Evolutionary conservation across 306 rosid genomes (phyloP).

Genomic region (Cotoneaster glaucophyllus): DNA sequence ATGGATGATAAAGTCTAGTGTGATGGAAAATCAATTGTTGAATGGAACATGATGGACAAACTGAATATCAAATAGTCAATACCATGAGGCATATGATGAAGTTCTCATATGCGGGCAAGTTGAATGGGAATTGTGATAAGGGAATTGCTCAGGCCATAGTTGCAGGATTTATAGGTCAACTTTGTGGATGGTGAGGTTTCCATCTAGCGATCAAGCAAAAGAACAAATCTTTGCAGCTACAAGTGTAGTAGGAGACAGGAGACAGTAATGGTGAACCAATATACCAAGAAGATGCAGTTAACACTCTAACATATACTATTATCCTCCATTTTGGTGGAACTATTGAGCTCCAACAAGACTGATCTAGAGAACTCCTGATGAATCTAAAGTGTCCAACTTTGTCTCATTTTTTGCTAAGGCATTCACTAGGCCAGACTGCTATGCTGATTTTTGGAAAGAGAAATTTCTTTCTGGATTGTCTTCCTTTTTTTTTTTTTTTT

Average conservation of each 20-base stretch:
- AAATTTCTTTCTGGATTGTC: not conserved
- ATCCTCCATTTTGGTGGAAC: not conserved
- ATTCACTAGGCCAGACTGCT: not conserved
- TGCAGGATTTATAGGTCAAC: not conserved
- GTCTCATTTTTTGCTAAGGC: not conserved
- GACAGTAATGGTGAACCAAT: not conserved
- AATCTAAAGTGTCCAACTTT: not conserved
- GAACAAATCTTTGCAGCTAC: not conserved
- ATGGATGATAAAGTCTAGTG: not conserved
- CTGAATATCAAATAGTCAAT: not conserved
- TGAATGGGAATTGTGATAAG: not conserved
- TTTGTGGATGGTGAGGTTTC: too few species aligned
- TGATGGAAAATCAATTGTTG: not conserved
- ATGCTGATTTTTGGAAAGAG: not conserved
- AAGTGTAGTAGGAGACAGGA: not conserved
- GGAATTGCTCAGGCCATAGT: not conserved
- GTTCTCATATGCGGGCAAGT: not conserved
- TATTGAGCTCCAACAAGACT: not conserved
- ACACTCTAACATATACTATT: not conserved
- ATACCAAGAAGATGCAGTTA: not conserved
- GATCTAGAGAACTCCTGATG: not conserved
- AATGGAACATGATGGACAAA: not conserved
- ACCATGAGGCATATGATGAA: not conserved
- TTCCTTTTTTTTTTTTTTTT: not conserved
- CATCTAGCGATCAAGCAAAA: not conserved